Evolutionary conservation across 2,329 filamentous ascomycete genomes (phyloP), one percentile per base, ranked within the genome.

Genomic region (Stachybotrys echinatus): DNA sequence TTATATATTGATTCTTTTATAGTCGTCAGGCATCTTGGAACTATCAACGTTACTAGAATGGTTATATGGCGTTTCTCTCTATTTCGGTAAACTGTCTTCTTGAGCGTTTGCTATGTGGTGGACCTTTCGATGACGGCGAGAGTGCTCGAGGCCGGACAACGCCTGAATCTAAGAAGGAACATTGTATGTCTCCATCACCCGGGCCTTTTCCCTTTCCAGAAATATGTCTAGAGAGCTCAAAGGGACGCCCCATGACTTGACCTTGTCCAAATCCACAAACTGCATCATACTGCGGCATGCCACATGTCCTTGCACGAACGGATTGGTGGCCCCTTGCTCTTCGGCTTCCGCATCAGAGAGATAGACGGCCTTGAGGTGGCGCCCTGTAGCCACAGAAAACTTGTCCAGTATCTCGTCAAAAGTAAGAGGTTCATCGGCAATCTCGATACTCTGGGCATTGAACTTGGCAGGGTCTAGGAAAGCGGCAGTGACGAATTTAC

Each of bases 161-260:
- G 27, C 27, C 27, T 2, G 27, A 34, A 8, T 34, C 49, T 31
- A 55, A 6, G 38, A 12, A 6, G 45, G 34, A 34, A 47, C 49
- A 40, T 42, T 38, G 27, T 61, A 72, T 1, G 67, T 70, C 42
- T 60, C 53, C 38, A 51, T 50, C 5, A 72, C 52, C 5, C 45
- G 49, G 1, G 55, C 59, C 52, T 66, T 67, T 59, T 79, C 70
- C 44, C 67, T 61, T 49, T 66, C 58, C 40, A 78, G 48, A 47
- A 73, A 80, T 19, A 63, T 55, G n/a, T 65, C 58, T 50, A 80
- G 74, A 0, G 63, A 71, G n/a, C 66, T 68, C 48, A 75, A 44
- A 2, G 65, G 61, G 31, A 79, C 59, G 0, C 65, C 69, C 66
- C 66, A 76, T 10, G 54, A 54, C 52, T 60, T 65, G 4, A 64